These are phyloP conservation scores for Tuber magnatum DNA, from an alignment of 495 filamentous ascomycete species.

Conservation along the genomic window DNA sequence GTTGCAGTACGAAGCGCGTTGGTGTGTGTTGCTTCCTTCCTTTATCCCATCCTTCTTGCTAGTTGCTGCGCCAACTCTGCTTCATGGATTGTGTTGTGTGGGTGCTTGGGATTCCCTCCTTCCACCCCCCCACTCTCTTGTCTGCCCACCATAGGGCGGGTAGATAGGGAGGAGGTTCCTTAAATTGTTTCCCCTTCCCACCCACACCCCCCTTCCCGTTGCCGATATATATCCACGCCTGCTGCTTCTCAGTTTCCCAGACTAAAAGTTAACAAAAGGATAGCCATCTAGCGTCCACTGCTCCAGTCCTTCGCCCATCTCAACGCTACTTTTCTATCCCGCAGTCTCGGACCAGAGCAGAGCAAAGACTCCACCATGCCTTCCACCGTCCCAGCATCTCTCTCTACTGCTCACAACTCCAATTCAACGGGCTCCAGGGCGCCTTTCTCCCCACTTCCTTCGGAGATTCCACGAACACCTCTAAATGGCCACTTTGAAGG, in stretches of 20 bases:
- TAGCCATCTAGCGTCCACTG: neutral
- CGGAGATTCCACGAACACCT: constrained; percentile 40
- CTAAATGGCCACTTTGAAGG: constrained; percentile 34
- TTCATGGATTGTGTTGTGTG: neutral
- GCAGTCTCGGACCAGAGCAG: constrained; percentile 28
- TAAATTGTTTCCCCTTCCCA: constrained; percentile 6
- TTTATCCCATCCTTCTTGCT: neutral
- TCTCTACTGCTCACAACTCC: neutral
- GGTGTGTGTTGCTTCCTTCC: neutral
- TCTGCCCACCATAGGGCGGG: constrained; percentile 17
- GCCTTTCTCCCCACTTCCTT: constrained; percentile 37
- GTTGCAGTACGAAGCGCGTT: neutral
- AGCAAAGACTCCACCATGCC: neutral
- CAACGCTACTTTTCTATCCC: constrained; percentile 32
- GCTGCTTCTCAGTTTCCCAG: constrained; percentile 18
- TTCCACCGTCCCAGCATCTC: neutral
- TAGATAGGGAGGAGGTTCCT: constrained; percentile 15
- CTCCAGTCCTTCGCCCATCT: constrained; percentile 5
- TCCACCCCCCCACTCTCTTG: constrained; percentile 9
- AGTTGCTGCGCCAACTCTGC: constrained; percentile 1
- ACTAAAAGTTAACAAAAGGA: constrained; percentile 8
- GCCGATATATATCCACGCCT: constrained; percentile 17
- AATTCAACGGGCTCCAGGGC: constrained; percentile 10
- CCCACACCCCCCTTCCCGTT: constrained; percentile 4
- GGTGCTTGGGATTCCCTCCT: neutral